These are phyloP conservation scores for Vachellia pachyceras DNA, from an alignment of 306 rosid species.

Conservation along the genomic window DNA sequence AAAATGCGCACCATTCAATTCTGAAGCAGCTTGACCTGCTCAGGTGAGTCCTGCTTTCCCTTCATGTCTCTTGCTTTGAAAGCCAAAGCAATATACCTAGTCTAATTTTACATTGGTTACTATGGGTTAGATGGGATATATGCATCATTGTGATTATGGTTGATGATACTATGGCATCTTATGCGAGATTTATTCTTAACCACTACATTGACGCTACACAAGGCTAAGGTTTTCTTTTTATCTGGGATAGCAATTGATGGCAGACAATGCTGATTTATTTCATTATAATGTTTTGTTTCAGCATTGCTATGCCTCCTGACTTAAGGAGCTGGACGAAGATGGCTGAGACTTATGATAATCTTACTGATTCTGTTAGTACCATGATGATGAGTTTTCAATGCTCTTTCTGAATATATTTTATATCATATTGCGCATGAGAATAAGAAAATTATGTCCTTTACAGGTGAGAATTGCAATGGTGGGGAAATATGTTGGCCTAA, in stretches of 20 bases:
- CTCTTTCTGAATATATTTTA: slow-evolving; percentile 28
- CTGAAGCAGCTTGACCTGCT: slow-evolving; percentile 82
- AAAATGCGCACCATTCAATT: slow-evolving; percentile 88
- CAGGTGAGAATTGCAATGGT: slow-evolving; percentile 99
- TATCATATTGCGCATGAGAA: slow-evolving; percentile 19
- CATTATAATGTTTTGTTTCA: slow-evolving; percentile 49
- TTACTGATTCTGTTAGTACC: slow-evolving; percentile 78
- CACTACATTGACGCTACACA: neutral
- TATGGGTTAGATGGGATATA: slow-evolving; percentile 12
- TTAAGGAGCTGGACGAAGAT: slow-evolving; percentile 85
- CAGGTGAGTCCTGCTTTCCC: slow-evolving; percentile 51
- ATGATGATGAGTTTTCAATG: slow-evolving; percentile 32
- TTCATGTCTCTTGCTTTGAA: slow-evolving; percentile 21
- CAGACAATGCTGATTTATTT: slow-evolving; percentile 22
- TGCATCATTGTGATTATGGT: slow-evolving; percentile 25
- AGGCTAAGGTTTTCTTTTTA: slow-evolving; percentile 25
- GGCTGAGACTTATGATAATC: slow-evolving; percentile 90
- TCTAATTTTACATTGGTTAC: slow-evolving; percentile 22
- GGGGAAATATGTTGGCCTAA: slow-evolving; percentile 93
- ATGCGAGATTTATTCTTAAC: slow-evolving; percentile 21
- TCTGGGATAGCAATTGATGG: slow-evolving; percentile 15
- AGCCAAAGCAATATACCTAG: slow-evolving; percentile 19
- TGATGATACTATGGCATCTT: slow-evolving; percentile 29
- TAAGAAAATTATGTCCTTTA: slow-evolving; percentile 38
- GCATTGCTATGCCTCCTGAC: slow-evolving; percentile 75